Percentiles rank a stretch among this genome's conserved stretches.
Evolutionary conservation across 2,329 filamentous ascomycete genomes (phyloP).

Genomic region (Aureobasidium sp.): DNA sequence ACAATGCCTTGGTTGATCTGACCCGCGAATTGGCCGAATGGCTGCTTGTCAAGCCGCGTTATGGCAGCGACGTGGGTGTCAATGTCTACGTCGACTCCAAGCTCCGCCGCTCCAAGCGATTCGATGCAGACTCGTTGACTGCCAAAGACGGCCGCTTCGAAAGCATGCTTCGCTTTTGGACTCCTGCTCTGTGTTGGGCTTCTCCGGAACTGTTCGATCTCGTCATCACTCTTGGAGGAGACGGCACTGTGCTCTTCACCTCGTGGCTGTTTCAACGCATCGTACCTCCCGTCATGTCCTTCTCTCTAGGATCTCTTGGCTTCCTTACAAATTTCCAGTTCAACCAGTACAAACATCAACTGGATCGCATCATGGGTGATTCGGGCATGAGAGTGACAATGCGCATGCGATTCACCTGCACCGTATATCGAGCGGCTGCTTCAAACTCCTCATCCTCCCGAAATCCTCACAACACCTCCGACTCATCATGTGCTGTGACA

Average conservation of each 20-base stretch:
- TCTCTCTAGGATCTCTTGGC: conserved; percentile 76
- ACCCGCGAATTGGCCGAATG: conserved; percentile 82
- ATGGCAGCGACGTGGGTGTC: conserved; percentile 81
- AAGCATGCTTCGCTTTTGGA: conserved; percentile 90
- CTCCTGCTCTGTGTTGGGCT: conserved; percentile 88
- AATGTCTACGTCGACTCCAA: conserved; percentile 99
- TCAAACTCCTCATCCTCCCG: conserved; percentile 23
- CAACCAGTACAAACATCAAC: conserved; percentile 73
- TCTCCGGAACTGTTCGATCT: conserved; percentile 92
- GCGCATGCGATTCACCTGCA: conserved; percentile 98
- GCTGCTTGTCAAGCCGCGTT: conserved; percentile 80
- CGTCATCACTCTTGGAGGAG: conserved; percentile 77
- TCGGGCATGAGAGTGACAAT: conserved; percentile 94
- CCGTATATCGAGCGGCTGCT: conserved; percentile 64
- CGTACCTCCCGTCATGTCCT: conserved; percentile 75
- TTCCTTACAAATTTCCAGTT: conserved; percentile 87
- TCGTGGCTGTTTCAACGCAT: conserved; percentile 89
- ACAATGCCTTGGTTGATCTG: conserved; percentile 83
- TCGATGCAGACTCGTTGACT: conserved; percentile 65
- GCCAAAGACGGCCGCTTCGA: conserved; percentile 67
- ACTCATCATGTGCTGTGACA: conserved; percentile 32
- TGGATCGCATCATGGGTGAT: conserved; percentile 85
- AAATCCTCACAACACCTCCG: conserved; percentile 7
- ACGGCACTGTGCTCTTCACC: conserved; percentile 80
- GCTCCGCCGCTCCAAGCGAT: conserved; percentile 77